Evolutionary conservation across 73 alveolate species (phyloP).

Genomic region (Paramecium caudatum): DNA sequence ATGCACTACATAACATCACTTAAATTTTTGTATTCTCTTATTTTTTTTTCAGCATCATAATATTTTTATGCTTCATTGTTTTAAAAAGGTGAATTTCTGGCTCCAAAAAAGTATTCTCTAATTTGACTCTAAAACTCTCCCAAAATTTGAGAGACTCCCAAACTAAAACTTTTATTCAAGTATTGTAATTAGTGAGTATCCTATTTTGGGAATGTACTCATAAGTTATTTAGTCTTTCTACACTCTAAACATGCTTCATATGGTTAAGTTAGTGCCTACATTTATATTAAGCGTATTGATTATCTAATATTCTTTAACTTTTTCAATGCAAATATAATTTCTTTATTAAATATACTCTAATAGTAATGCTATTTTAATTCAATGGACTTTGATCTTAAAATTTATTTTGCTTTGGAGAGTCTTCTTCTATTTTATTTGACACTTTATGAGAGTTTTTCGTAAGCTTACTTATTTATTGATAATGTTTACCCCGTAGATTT

Average conservation of each 20-base stretch:
- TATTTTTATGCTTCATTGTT: conserved; percentile 24
- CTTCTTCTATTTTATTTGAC: conserved; percentile 44
- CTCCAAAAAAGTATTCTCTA: conserved; percentile 32
- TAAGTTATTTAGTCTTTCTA: background rate
- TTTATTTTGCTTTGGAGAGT: conserved; percentile 22
- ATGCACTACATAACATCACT: background rate
- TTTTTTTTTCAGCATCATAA: conserved; percentile 2
- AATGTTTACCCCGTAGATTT: conserved; percentile 23
- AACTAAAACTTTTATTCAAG: background rate
- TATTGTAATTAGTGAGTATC: background rate
- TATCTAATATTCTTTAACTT: background rate
- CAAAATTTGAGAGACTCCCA: background rate
- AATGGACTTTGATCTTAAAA: background rate
- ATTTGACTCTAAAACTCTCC: conserved; percentile 1
- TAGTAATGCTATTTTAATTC: conserved; percentile 1
- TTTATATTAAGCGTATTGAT: conserved; percentile 44
- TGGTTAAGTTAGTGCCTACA: background rate
- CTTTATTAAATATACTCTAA: background rate
- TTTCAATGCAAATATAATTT: background rate
- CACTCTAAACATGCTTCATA: conserved; percentile 55
- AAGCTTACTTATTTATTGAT: conserved; percentile 3
- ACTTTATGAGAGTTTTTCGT: background rate
- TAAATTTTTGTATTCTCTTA: background rate
- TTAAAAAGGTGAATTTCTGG: background rate
- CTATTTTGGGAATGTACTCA: conserved; percentile 9